Base-by-base conservation (phyloP, 352 stramenopile genomes). In the Pythium myriotylum region DNA sequence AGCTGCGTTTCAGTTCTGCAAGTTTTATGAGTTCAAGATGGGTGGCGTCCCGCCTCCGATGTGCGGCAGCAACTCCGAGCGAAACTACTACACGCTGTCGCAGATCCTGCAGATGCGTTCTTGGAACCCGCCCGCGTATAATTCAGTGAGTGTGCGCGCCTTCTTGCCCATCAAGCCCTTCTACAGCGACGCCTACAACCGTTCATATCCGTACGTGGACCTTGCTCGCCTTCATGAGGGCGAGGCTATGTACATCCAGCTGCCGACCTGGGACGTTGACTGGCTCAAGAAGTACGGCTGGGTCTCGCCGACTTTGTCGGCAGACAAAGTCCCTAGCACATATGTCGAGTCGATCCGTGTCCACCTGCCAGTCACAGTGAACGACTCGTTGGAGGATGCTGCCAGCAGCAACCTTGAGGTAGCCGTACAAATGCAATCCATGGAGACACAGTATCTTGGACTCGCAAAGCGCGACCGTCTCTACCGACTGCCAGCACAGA, bases 11-110 rank as follows among this genome's bases (percentile, higher is more conserved):
- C 53, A 62, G 17, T 62, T 54, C 43, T 62, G 54, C 43, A 62
- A 62, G 42, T 62, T 48, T 42, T 62, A 62, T 45, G 54, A 62
- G 54, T 62, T 62, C 43, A 41, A 42, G 29, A 54, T 47, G 12
- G 54, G 54, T 20, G 54, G 54, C 13, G 29, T 47, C n/a, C 42
- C 54, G 27, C 54, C 43, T 19, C 40, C 53, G 12, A 60, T 60
- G 53, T 60, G 53, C 14, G 5, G 26, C 20, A 33, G 17, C 10
- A 24, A 14, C 1, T 14, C 48, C 3, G n/a, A 13, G 13, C 50
- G 19, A 3, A 20, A 20, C n/a, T 60, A 60, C 26, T 60, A 52
- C 12, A 45, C 53, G 40, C 24, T 60, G 26, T 6, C 39, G 6
- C 26, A 50, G 41, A 60, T 60, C 53, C 39, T 45, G n/a, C 17